A percentile compares a stretch with the other conserved stretches of the same genome.
Evolutionary conservation across 2,329 filamentous ascomycete species (phyloP).

Genomic region (Seiridium cupressi): DNA sequence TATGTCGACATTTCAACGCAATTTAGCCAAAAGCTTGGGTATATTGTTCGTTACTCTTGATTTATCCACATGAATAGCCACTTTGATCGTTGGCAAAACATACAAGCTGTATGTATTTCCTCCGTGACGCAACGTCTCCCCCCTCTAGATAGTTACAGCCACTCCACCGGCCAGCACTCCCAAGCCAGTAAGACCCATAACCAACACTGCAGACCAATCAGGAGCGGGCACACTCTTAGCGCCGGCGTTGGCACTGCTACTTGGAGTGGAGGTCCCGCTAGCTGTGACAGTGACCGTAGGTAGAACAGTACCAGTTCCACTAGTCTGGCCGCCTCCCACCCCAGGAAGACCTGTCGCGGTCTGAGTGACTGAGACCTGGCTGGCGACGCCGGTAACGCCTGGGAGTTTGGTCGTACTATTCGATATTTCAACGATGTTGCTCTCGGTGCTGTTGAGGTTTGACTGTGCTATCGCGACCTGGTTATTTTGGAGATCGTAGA

Average conservation of each 20-base stretch:
- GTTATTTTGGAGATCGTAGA: conserved; percentile 51
- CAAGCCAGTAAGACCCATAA: not conserved
- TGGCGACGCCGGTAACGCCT: conserved; percentile 39
- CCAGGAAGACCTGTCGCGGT: conserved; percentile 19
- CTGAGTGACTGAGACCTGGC: conserved; percentile 25
- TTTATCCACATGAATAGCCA: too few species aligned
- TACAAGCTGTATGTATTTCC: too few species aligned
- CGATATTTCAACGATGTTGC: conserved; percentile 45
- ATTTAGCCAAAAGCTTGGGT: too few species aligned
- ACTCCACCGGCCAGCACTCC: conserved; percentile 1
- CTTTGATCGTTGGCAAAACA: too few species aligned
- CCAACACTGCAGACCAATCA: conserved; percentile 17
- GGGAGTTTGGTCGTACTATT: conserved; percentile 37
- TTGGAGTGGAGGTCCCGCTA: conserved; percentile 9
- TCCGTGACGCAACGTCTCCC: too few species aligned
- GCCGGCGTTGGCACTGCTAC: conserved; percentile 16
- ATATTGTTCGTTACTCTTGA: too few species aligned
- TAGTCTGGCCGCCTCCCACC: conserved; percentile 3
- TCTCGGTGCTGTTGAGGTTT: conserved; percentile 43
- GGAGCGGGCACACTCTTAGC: conserved; percentile 15
- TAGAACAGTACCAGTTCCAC: conserved; percentile 8
- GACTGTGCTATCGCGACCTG: conserved; percentile 53
- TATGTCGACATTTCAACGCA: too few species aligned
- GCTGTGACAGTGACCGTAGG: conserved; percentile 12
- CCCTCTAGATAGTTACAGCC: not conserved